phyloP scores from a whole-genome alignment of 2,329 filamentous ascomycete genomes.

The Pyrenophora graminea region DNA sequence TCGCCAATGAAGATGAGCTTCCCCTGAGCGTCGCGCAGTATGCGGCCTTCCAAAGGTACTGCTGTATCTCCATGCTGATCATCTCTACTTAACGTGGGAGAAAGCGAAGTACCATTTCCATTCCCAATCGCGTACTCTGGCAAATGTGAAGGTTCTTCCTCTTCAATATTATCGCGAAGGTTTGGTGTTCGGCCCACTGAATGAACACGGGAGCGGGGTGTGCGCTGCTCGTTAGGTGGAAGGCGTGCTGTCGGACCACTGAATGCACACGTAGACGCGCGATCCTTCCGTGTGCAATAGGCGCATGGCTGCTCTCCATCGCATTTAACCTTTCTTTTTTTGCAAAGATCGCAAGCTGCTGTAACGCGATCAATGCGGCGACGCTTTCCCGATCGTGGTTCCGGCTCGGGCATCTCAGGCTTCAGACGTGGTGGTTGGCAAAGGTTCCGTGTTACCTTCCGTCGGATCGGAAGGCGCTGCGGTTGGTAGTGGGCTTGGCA shows the following conservation, averaged over 20 bases:
- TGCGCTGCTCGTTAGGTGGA: conserved; percentile 21
- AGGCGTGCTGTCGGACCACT: conserved; percentile 45
- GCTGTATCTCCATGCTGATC: conserved; percentile 48
- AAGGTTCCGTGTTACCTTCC: conserved; percentile 6
- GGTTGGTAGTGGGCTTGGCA: conserved; percentile 10
- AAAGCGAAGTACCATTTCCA: conserved; percentile 20
- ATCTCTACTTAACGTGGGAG: conserved; percentile 34
- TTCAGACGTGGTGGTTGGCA: neutral
- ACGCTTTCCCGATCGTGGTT: conserved; percentile 23
- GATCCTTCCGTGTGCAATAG: conserved; percentile 52
- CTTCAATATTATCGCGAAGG: conserved; percentile 11
- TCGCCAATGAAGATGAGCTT: conserved; percentile 61
- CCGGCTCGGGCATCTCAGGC: neutral
- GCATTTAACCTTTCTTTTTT: conserved; percentile 53
- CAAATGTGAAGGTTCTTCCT: neutral
- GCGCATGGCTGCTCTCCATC: conserved; percentile 56
- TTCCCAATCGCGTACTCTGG: conserved; percentile 10
- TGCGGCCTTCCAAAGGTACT: conserved; percentile 51
- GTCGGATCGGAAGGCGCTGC: conserved; percentile 1
- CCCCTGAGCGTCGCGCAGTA: conserved; percentile 57
- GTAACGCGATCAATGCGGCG: conserved; percentile 33
- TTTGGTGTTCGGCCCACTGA: conserved; percentile 6
- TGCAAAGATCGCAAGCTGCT: conserved; percentile 39
- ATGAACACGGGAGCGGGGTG: conserved; percentile 1
- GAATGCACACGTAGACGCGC: conserved; percentile 48